Evolutionary conservation across 305 asterid genomes (phyloP).

Genomic region (Fraxinus albicans): DNA sequence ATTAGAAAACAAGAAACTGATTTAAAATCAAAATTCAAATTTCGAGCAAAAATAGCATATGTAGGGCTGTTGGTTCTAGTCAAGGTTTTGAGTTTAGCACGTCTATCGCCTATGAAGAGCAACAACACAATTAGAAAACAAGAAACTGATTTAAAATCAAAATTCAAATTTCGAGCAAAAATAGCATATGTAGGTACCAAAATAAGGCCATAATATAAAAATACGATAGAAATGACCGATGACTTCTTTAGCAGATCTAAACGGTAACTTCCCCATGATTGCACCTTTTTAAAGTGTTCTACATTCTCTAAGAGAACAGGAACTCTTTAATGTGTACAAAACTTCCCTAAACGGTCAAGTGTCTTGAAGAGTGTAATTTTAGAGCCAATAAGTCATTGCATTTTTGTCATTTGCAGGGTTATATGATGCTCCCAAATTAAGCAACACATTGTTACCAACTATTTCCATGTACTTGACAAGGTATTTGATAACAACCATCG

Average conservation of each 20-base stretch:
- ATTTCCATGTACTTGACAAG: not conserved
- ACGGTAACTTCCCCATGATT: not conserved
- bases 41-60: not conserved
- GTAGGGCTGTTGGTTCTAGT: not conserved
- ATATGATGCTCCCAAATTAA: not conserved
- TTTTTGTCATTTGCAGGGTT: not conserved
- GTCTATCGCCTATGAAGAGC: not conserved
- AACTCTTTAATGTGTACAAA: not conserved
- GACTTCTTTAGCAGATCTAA: not conserved
- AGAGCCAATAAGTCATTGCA: not conserved
- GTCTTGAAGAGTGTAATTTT: not conserved
- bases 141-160: not conserved
- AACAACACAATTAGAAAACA: not conserved
- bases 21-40: not conserved
- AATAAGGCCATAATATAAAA: not conserved
- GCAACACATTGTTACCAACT: not conserved
- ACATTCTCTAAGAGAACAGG: not conserved
- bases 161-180: not conserved
- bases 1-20: not conserved
- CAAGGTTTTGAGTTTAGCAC: not conserved
- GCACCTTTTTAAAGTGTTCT: not conserved
- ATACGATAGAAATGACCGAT: not conserved
- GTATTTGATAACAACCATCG: not conserved
- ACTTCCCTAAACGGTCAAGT: not conserved
- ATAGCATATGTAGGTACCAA: not conserved